A percentile compares a stretch with the other conserved stretches of the same genome.
Conservation (phyloP, 2,329 filamentous ascomycete genomes). For the Lasiodiplodia hormozganensis region DNA sequence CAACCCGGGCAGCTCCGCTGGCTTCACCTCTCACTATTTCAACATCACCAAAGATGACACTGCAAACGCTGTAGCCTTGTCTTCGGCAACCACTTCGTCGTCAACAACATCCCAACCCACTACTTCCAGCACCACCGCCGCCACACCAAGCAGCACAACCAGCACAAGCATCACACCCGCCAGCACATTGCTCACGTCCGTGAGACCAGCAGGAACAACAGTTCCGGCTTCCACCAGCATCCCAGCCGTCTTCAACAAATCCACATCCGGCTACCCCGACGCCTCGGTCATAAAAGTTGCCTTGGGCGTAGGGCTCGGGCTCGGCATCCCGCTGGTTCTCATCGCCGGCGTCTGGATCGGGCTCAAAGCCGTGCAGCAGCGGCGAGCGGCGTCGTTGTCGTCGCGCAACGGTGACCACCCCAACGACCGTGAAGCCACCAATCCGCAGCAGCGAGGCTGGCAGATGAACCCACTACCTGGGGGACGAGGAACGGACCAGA, state of each 20-base stretch:
- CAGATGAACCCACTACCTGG: background rate
- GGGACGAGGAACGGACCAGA: background rate
- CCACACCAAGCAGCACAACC: background rate
- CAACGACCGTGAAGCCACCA: background rate
- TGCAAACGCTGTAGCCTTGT: background rate
- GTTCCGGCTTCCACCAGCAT: background rate
- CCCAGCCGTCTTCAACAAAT: background rate
- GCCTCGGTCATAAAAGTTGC: background rate
- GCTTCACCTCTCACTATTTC: conserved; percentile 23
- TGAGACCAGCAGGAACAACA: background rate
- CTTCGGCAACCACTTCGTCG: background rate
- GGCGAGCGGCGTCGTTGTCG: background rate
- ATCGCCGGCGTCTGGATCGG: conserved; percentile 20
- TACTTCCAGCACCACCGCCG: background rate
- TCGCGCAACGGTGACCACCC: background rate
- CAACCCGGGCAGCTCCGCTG: background rate
- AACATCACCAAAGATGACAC: conserved; percentile 5
- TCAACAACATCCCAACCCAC: background rate
- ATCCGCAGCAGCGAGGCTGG: background rate
- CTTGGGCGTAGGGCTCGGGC: background rate
- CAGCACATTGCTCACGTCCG: background rate
- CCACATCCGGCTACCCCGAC: background rate
- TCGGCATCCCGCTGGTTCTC: conserved; percentile 5
- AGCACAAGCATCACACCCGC: background rate
- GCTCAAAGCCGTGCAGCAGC: conserved; percentile 5